These are phyloP conservation scores for Podospora appendiculata DNA, from an alignment of 495 filamentous ascomycete genomes.

Conservation along the genomic window DNA sequence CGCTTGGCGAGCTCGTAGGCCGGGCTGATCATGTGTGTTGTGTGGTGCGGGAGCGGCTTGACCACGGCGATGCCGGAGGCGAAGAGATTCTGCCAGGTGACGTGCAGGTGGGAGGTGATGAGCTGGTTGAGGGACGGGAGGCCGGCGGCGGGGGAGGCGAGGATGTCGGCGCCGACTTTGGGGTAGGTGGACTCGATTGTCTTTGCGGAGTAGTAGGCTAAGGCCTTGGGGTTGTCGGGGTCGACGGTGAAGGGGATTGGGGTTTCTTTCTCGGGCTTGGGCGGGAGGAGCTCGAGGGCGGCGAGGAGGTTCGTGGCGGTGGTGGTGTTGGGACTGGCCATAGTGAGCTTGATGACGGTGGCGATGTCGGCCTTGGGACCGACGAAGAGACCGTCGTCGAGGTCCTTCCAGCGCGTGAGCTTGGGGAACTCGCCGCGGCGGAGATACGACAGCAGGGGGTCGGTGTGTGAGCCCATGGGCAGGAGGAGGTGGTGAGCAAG, in stretches of 20 bases:
- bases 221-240: conserved; percentile 42
- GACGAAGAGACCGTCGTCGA: conserved; percentile 65
- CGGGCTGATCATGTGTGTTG: conserved; percentile 60
- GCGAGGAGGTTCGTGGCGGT: conserved; percentile 50
- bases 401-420: conserved; percentile 65
- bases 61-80: conserved; percentile 64
- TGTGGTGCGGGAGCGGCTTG: conserved; percentile 66
- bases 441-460: conserved; percentile 60
- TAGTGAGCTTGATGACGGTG: conserved; percentile 56
- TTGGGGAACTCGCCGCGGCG: conserved; percentile 64
- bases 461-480: conserved; percentile 78
- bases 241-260: conserved; percentile 56
- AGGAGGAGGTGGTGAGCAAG: conserved; percentile 72
- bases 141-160: conserved; percentile 45
- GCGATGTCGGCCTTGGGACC: conserved; percentile 60
- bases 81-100: conserved; percentile 76
- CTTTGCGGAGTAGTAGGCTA: conserved; percentile 73
- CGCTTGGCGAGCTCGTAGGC: conserved; percentile 62
- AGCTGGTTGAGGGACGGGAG: conserved; percentile 59
- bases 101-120: conserved; percentile 81
- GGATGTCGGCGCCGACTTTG: conserved; percentile 54
- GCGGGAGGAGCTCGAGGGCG: conserved; percentile 16
- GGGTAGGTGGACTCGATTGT: conserved; percentile 56
- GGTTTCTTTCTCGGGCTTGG: conserved; percentile 26
- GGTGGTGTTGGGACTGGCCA: conserved; percentile 46